These are phyloP conservation scores for Blastomyces emzantsi DNA, from an alignment of 2,329 filamentous ascomycete species.

Conservation along the genomic window DNA sequence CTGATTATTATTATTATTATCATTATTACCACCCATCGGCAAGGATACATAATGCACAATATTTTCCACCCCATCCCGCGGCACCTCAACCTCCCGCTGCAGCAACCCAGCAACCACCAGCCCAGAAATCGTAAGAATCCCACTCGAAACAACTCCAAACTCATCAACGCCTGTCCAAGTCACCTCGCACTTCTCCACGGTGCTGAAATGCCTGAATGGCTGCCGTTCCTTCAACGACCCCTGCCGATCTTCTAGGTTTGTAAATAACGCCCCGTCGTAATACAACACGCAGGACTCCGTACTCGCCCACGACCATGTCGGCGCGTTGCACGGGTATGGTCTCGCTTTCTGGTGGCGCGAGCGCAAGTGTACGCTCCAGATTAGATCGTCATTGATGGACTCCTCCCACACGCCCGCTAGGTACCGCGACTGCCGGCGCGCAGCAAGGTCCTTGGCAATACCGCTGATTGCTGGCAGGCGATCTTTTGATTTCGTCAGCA, in stretches of 20 bases:
- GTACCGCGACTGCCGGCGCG: constrained; percentile 1
- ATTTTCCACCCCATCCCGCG: not conserved
- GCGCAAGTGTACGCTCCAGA: not conserved
- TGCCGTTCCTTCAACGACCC: not conserved
- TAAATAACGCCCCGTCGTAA: constrained; percentile 3
- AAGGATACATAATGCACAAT: constrained; percentile 1
- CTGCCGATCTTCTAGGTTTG: not conserved
- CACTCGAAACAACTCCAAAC: not conserved
- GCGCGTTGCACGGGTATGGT: constrained; percentile 1
- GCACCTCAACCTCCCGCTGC: not conserved
- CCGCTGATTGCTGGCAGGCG: constrained; percentile 5
- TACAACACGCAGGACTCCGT: not conserved
- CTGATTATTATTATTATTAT: not conserved
- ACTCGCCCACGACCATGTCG: constrained; percentile 5
- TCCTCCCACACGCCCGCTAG: constrained; percentile 2
- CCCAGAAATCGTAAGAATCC: constrained; percentile 1
- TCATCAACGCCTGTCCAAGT: constrained; percentile 1
- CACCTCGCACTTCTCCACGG: constrained; percentile 2
- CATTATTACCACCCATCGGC: not conserved
- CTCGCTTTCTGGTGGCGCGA: not conserved
- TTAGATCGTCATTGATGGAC: constrained; percentile 2
- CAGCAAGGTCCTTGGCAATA: constrained; percentile 4
- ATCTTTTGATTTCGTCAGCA: not conserved
- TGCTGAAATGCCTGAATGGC: not conserved
- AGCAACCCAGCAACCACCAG: not conserved